Base-by-base conservation (phyloP, 1,284 basidiomycete genomes). In the Trametes sp. region DNA sequence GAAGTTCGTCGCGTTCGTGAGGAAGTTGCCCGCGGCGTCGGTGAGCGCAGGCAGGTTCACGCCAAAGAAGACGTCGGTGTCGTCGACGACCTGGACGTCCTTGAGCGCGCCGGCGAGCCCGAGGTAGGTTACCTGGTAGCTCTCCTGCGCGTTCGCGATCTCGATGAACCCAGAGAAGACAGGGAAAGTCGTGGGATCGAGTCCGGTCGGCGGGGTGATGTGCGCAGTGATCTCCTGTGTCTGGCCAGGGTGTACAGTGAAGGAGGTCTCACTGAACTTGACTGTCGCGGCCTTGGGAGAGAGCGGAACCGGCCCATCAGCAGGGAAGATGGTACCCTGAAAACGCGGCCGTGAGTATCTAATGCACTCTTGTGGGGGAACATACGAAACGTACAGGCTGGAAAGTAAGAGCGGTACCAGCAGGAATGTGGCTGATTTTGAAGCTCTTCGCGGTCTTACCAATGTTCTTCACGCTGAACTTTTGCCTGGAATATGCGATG, bases 141-240 rank as follows among this genome's bases (percentile, higher is more conserved):
- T 75, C 61, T 86, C 83, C 1, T 72, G 65, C 5, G 69, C 77
- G 61, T 77, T 81, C 14, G 76, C 72, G 55, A 86, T 76, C 62
- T 85, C 73, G 65, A 88, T 83, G 77, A 83, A 87, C 4, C 87
- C 87, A 45, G 84, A 85, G 76, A 81, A 89, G 52, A 88, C 79
- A 7, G 87, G 87, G 71, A 84, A 82, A 3, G 80, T 78, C 13
- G 77, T 72, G 0, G 79, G 68, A 63, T 86, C 80, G 33, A 83
- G 69, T 4, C 78, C 79, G 1, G 69, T 68, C 0, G 87, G 88
- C 0, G 82, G 73, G 0, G 72, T 74, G 70, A 82, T 75, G 42
- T 63, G 69, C 19, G 74, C 75, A 9, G 66, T 72, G 56, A 81
- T 69, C 28, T 65, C 61, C 51, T 72, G 70, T 0, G 69, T 71